These are phyloP conservation scores for Aureobasidium lini DNA, from an alignment of 2,329 filamentous ascomycete genomes.

Conservation along the genomic window DNA sequence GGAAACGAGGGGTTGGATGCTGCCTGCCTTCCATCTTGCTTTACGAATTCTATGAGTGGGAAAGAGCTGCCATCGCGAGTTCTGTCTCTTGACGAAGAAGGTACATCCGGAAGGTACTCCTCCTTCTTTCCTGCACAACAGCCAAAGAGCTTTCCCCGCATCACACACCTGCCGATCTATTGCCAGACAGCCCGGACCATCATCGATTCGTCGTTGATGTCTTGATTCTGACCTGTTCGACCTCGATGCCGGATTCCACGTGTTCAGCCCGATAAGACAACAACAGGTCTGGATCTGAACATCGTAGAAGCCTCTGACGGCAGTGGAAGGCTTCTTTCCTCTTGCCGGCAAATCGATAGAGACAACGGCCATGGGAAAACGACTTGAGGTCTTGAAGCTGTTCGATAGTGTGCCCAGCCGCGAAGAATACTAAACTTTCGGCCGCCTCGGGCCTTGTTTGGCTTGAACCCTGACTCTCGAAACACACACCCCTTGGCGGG, in stretches of 20 bases:
- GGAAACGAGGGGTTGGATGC: neutral
- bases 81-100: neutral
- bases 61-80: neutral
- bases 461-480: neutral
- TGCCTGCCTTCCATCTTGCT: neutral
- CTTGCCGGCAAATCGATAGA: neutral
- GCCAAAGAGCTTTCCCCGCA: neutral
- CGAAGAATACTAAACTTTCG: slow-evolving; percentile 4
- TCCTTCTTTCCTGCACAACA: neutral
- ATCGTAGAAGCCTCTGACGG: slow-evolving; percentile 6
- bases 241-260: neutral
- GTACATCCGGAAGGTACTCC: neutral
- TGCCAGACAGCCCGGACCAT: neutral
- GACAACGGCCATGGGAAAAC: neutral
- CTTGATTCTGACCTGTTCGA: neutral
- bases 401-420: slow-evolving; percentile 3
- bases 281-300: neutral
- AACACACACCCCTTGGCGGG: neutral
- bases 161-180: neutral
- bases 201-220: neutral
- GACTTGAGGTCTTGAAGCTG: neutral
- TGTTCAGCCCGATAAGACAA: neutral
- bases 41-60: neutral
- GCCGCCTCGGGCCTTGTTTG: neutral
- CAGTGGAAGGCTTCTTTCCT: neutral